These are phyloP conservation scores for Phylloporus sp. DNA, from an alignment of 768 basidiomycete species.

Conservation along the genomic window DNA sequence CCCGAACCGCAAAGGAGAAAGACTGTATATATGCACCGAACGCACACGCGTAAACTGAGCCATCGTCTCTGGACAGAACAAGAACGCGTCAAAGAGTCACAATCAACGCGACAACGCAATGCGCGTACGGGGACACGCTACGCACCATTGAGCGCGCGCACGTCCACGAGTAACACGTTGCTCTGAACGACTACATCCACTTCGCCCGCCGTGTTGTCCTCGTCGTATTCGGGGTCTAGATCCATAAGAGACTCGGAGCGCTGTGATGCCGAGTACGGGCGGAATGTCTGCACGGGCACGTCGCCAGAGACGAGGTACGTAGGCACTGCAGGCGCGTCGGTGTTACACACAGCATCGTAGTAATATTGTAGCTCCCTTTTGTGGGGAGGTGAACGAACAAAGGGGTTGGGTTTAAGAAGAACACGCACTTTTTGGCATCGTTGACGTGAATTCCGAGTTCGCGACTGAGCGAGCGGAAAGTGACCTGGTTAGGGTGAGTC, in stretches of 20 bases:
- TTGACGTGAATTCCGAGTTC: conserved; percentile 70
- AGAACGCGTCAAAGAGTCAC: too few species aligned
- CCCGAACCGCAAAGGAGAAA: conserved; percentile 60
- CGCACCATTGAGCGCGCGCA: conserved; percentile 62
- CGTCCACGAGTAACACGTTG: conserved; percentile 56
- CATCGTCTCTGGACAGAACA: conserved; percentile 46
- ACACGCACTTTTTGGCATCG: conserved; percentile 62
- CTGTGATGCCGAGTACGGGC: not conserved
- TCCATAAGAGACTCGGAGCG: conserved; percentile 18
- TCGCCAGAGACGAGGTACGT: conserved; percentile 71
- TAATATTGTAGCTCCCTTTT: conserved; percentile 60
- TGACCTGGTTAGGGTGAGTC: conserved; percentile 58
- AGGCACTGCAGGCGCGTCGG: conserved; percentile 37
- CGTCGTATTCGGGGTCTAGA: conserved; percentile 39
- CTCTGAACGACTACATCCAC: conserved; percentile 40
- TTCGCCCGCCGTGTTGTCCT: conserved; percentile 36
- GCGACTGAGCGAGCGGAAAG: conserved; percentile 72
- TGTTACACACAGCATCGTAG: conserved; percentile 40
- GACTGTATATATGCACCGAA: conserved; percentile 63
- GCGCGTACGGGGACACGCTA: not conserved
- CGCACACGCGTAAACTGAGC: conserved; percentile 47
- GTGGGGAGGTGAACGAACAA: not conserved
- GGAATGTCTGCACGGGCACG: conserved; percentile 21
- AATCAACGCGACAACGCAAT: too few species aligned
- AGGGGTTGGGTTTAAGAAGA: not conserved